Conservation (phyloP, 164 flowering plant species). For the Platanus orientalis region DNA sequence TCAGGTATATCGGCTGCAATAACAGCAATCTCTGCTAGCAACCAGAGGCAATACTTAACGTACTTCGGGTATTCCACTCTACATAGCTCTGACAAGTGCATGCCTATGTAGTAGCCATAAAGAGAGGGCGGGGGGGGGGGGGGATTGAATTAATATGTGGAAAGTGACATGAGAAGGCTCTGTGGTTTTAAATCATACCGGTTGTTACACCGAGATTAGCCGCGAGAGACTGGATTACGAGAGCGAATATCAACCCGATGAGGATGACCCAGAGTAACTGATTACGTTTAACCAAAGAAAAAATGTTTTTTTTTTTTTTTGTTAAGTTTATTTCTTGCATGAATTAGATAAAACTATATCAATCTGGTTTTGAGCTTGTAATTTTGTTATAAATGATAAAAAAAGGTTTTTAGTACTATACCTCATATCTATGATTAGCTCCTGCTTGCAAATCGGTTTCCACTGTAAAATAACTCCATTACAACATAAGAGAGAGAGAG, state of each 20-base stretch:
- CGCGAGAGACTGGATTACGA: constrained; percentile 84
- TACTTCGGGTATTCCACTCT: constrained; percentile 53
- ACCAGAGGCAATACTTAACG: constrained; percentile 69
- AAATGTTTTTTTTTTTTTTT: too few species aligned
- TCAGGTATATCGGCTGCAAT: constrained; percentile 95
- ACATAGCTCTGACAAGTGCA: constrained; percentile 68
- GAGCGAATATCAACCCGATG: too few species aligned
- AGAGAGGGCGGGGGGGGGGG: neutral
- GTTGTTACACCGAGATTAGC: constrained; percentile 90
- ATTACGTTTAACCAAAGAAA: neutral
- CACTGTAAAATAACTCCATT: constrained; percentile 40
- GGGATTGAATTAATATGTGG: too few species aligned
- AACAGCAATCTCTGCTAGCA: constrained; percentile 82
- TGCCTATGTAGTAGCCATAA: constrained; percentile 38
- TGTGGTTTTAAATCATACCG: constrained; percentile 35
- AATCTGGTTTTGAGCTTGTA: too few species aligned
- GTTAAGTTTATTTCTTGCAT: too few species aligned
- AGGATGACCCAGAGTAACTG: constrained; percentile 92
- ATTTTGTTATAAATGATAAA: too few species aligned
- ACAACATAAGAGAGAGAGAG: neutral
- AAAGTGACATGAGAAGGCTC: neutral
- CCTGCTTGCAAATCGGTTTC: constrained; percentile 87
- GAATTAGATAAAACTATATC: too few species aligned
- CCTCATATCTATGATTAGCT: constrained; percentile 67
- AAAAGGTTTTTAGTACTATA: constrained; percentile 10